A percentile compares a stretch with the other conserved stretches of the same genome.
These are phyloP conservation scores for Parathielavia hyrcaniae DNA, from an alignment of 495 filamentous ascomycete species.

Conservation along the genomic window DNA sequence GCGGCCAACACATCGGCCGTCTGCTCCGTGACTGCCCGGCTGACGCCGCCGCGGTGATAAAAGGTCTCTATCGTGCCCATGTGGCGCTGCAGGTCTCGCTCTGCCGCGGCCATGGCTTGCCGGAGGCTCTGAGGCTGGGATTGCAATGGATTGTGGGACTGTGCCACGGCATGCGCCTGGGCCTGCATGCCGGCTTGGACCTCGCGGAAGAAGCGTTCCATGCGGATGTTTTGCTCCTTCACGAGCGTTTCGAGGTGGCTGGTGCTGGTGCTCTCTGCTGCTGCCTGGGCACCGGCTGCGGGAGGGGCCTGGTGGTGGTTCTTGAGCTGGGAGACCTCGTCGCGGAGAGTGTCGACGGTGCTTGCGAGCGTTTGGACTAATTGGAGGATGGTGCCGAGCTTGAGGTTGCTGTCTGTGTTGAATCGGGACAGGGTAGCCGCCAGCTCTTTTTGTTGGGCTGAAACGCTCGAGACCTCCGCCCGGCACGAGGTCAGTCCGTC, in stretches of 20 bases:
- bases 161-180: constrained; percentile 15
- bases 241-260: constrained; percentile 8
- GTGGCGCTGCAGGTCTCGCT: constrained; percentile 22
- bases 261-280: not conserved
- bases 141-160: not conserved
- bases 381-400: constrained; percentile 3
- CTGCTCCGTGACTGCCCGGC: constrained; percentile 8
- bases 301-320: not conserved
- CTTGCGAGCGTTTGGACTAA: constrained; percentile 14
- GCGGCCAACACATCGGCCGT: constrained; percentile 17
- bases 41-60: constrained; percentile 9
- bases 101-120: constrained; percentile 23
- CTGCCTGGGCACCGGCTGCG: not conserved
- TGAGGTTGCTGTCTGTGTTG: not conserved
- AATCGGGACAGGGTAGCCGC: not conserved
- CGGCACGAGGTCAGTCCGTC: constrained; percentile 10
- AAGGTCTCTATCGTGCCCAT: constrained; percentile 13
- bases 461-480: constrained; percentile 7
- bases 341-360: constrained; percentile 1
- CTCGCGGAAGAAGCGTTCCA: constrained; percentile 7
- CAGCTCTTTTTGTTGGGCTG: constrained; percentile 1
- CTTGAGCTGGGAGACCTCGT: constrained; percentile 20
- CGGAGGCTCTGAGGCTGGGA: constrained; percentile 18
- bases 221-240: not conserved
- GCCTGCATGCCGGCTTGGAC: constrained; percentile 13